Conservation (phyloP, 257 asterid genomes). For the Ligustrum vulgare region DNA sequence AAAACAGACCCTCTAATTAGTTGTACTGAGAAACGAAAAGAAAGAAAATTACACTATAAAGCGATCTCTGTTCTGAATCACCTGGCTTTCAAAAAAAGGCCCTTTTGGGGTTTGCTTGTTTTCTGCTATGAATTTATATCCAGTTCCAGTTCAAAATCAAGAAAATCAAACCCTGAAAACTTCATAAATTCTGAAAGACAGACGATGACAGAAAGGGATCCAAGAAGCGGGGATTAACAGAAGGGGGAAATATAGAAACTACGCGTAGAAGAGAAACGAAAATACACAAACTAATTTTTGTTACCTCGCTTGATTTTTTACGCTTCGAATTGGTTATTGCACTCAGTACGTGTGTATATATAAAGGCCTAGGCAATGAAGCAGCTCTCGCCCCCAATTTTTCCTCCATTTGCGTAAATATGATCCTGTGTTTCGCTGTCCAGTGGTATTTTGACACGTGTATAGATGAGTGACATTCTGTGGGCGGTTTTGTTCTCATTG, state of each 20-base stretch:
- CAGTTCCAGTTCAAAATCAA: slow-evolving; percentile 28
- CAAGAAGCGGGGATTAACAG: slow-evolving; percentile 54
- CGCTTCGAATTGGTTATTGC: slow-evolving; percentile 36
- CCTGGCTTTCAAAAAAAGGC: slow-evolving; percentile 75
- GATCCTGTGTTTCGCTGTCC: background rate
- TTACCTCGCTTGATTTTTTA: slow-evolving; percentile 61
- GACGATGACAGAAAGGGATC: slow-evolving; percentile 89
- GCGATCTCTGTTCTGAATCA: slow-evolving; percentile 85
- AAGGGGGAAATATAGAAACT: slow-evolving; percentile 42
- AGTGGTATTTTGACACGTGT: slow-evolving; percentile 5
- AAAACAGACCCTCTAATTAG: slow-evolving; percentile 62
- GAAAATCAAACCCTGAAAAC: slow-evolving; percentile 47
- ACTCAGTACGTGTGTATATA: slow-evolving; percentile 23
- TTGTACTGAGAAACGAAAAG: slow-evolving; percentile 21
- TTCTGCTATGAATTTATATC: background rate
- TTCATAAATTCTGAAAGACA: slow-evolving; percentile 65
- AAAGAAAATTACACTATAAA: slow-evolving; percentile 13
- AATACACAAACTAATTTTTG: slow-evolving; percentile 25
- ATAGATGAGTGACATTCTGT: slow-evolving; percentile 1
- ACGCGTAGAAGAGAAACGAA: slow-evolving; percentile 23
- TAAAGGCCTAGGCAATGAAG: slow-evolving; percentile 44
- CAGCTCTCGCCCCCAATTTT: slow-evolving; percentile 8
- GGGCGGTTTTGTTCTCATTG: background rate
- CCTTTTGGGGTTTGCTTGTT: slow-evolving; percentile 35
- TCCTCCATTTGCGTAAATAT: background rate